Percentiles rank a stretch among this genome's conserved stretches.
Conservation (phyloP, 768 basidiomycete genomes). For the Xerocomellus amylosporus region DNA sequence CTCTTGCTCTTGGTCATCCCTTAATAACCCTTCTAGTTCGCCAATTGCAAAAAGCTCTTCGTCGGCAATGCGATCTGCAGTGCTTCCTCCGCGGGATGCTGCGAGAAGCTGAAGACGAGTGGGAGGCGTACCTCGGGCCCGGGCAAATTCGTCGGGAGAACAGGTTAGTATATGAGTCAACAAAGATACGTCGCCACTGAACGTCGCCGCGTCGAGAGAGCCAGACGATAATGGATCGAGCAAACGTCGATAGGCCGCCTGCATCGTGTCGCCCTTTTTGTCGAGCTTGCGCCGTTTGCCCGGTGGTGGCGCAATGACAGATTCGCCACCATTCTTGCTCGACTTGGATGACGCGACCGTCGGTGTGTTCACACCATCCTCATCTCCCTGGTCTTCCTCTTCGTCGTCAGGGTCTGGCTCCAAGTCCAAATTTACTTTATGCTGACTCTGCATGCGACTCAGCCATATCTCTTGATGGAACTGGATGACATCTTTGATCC, state of each 20-base stretch:
- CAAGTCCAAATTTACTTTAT: conserved; percentile 38
- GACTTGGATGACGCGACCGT: conserved; percentile 9
- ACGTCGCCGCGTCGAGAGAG: conserved; percentile 6
- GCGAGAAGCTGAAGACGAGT: conserved; percentile 67
- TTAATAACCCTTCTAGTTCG: conserved; percentile 61
- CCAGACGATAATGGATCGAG: conserved; percentile 52
- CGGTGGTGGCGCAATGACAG: conserved; percentile 6
- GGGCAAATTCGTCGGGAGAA: conserved; percentile 28
- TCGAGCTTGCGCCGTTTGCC: conserved; percentile 34
- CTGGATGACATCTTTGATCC: conserved; percentile 65
- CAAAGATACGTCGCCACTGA: conserved; percentile 31
- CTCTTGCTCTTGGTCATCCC: conserved; percentile 51
- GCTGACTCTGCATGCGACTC: conserved; percentile 36
- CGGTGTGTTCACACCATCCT: conserved; percentile 7
- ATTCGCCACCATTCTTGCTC: not conserved
- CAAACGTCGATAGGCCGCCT: conserved; percentile 53
- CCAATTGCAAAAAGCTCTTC: conserved; percentile 70
- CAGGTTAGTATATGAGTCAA: conserved; percentile 57
- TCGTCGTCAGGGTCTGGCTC: conserved; percentile 34
- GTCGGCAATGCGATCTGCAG: conserved; percentile 51
- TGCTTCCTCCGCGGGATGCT: conserved; percentile 54
- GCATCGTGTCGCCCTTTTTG: conserved; percentile 31
- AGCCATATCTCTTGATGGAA: conserved; percentile 64
- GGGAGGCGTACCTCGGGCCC: conserved; percentile 35
- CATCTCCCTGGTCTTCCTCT: conserved; percentile 30